phyloP scores from a whole-genome alignment of 2,329 filamentous ascomycete species.

The Cercospora sp. region DNA sequence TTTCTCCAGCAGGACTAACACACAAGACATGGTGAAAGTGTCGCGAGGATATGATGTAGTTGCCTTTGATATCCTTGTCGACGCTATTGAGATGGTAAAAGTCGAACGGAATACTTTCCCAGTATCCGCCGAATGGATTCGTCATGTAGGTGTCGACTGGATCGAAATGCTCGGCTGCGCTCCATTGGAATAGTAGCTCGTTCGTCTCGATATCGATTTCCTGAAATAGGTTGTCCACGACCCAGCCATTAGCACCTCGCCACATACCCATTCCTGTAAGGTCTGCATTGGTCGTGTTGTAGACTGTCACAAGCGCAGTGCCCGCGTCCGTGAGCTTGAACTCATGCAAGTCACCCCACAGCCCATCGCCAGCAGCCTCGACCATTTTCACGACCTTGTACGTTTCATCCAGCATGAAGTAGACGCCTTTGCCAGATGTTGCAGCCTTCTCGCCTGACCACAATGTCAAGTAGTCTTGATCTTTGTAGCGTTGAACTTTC shows the following conservation, averaged over 20 bases:
- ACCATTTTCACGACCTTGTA: slow-evolving; percentile 35
- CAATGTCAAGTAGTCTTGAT: slow-evolving; percentile 42
- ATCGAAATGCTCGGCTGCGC: slow-evolving; percentile 42
- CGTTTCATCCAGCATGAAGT: slow-evolving; percentile 40
- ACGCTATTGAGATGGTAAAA: slow-evolving; percentile 58
- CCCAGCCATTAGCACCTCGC: slow-evolving; percentile 40
- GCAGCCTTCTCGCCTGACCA: slow-evolving; percentile 43
- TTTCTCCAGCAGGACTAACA: slow-evolving; percentile 46
- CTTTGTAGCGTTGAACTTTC: slow-evolving; percentile 40
- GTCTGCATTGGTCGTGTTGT: slow-evolving; percentile 39
- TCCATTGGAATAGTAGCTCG: slow-evolving; percentile 46
- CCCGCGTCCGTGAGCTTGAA: slow-evolving; percentile 46
- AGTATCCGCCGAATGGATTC: slow-evolving; percentile 44
- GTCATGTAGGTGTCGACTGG: slow-evolving; percentile 35
- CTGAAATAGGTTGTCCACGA: slow-evolving; percentile 50
- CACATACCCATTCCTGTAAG: slow-evolving; percentile 33
- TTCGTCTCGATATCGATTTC: slow-evolving; percentile 47
- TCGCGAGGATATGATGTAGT: slow-evolving; percentile 52
- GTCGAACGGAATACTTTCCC: slow-evolving; percentile 41
- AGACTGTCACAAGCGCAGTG: slow-evolving; percentile 49
- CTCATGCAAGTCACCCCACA: slow-evolving; percentile 47
- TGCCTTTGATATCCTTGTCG: slow-evolving; percentile 50
- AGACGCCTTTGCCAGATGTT: slow-evolving; percentile 39
- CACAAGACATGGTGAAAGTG: slow-evolving; percentile 49
- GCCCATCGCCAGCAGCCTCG: slow-evolving; percentile 34